phyloP scores from a whole-genome alignment of 2,329 filamentous ascomycete species.

The Cordyceps cateniannulata region DNA sequence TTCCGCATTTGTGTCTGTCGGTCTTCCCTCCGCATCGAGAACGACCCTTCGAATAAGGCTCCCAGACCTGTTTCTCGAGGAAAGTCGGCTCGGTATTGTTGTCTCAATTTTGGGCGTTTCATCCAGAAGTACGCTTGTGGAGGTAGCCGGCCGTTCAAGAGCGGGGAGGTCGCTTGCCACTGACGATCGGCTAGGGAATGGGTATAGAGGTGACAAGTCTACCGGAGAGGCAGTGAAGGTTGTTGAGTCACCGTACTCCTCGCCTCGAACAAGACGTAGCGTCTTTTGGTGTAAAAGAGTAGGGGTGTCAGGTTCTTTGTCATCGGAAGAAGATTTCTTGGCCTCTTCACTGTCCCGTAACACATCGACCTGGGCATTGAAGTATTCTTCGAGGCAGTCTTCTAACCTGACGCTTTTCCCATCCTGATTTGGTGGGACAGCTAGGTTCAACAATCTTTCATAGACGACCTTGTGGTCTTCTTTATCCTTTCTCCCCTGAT shows the following conservation, averaged over 20 bases:
- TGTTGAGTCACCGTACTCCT: slow-evolving; percentile 27
- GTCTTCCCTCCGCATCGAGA: slow-evolving; percentile 43
- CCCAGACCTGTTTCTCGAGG: slow-evolving; percentile 41
- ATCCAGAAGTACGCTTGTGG: not conserved
- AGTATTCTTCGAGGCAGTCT: slow-evolving; percentile 88
- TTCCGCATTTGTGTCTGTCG: slow-evolving; percentile 33
- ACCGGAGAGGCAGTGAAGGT: slow-evolving; percentile 27
- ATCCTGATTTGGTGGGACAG: slow-evolving; percentile 71
- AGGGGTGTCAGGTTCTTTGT: slow-evolving; percentile 20
- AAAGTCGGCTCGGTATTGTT: slow-evolving; percentile 26
- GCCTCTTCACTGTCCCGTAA: slow-evolving; percentile 61
- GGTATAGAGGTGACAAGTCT: slow-evolving; percentile 21
- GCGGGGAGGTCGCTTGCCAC: not conserved
- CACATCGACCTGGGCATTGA: slow-evolving; percentile 90
- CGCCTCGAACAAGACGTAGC: slow-evolving; percentile 28
- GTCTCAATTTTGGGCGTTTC: slow-evolving; percentile 8
- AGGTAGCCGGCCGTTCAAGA: slow-evolving; percentile 2
- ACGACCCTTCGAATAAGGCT: slow-evolving; percentile 58
- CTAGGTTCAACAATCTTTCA: slow-evolving; percentile 83
- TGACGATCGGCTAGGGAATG: slow-evolving; percentile 4
- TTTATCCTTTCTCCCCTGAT: slow-evolving; percentile 75
- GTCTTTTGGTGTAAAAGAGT: slow-evolving; percentile 25
- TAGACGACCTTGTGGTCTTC: slow-evolving; percentile 95
- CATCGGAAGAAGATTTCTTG: slow-evolving; percentile 32
- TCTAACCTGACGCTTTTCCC: slow-evolving; percentile 72